phyloP scores from a whole-genome alignment of 352 stramenopile genomes.

The Hyphochytrium catenoides region DNA sequence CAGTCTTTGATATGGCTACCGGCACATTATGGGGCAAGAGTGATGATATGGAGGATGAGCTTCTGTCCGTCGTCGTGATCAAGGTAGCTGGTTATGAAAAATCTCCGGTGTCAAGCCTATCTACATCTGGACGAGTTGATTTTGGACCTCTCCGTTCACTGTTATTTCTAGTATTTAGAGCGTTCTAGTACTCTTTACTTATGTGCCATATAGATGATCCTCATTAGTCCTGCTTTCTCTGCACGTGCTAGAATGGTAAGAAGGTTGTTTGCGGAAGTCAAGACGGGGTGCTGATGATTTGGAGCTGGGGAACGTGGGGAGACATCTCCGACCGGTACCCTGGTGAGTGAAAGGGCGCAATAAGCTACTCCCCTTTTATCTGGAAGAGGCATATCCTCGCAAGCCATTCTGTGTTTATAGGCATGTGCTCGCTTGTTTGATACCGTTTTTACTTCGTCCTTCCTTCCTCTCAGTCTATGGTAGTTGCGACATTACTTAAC shows the following conservation, averaged over 20 bases:
- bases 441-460: no score
- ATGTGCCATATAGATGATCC: slow-evolving; percentile 15
- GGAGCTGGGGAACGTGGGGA: slow-evolving; percentile 81
- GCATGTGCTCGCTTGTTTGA: no score
- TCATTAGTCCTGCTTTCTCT: slow-evolving; percentile 31
- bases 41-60: slow-evolving; percentile 50
- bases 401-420: no score
- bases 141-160: neutral
- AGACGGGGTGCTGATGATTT: slow-evolving; percentile 80
- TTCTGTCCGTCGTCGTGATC: slow-evolving; percentile 38
- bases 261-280: slow-evolving; percentile 86
- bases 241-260: slow-evolving; percentile 48
- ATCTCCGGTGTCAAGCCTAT: neutral
- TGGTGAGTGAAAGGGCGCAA: no score
- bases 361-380: no score
- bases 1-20: slow-evolving; percentile 67
- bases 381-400: no score
- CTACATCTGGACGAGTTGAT: neutral
- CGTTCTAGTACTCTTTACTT: slow-evolving; percentile 4
- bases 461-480: no score
- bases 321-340: slow-evolving; percentile 88
- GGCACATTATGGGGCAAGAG: slow-evolving; percentile 47
- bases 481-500: neutral
- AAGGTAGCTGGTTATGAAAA: slow-evolving; percentile 16
- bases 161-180: slow-evolving; percentile 1